A percentile compares a stretch with the other conserved stretches of the same genome.
Evolutionary conservation across 805 yeast genomes (phyloP).

Genomic region (Spathaspora arborariae): DNA sequence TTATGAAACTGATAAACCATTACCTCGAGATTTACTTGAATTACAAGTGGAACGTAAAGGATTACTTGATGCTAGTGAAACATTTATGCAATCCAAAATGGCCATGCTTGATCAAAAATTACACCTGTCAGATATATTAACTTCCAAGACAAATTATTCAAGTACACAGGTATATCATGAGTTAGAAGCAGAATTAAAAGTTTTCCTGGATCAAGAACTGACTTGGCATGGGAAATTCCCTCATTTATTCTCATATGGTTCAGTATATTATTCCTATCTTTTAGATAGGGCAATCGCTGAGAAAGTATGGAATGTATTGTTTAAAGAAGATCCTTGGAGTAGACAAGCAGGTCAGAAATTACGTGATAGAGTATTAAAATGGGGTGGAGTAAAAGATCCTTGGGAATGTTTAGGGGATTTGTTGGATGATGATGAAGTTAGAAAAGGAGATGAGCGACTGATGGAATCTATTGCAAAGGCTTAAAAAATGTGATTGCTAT

Average conservation of each 20-base stretch:
- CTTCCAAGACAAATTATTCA: background rate
- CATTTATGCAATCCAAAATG: conserved; percentile 84
- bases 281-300: conserved; percentile 92
- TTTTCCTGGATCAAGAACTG: conserved; percentile 66
- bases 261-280: conserved; percentile 87
- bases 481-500: too few relatives aligned
- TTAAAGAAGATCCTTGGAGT: conserved; percentile 65
- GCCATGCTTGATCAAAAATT: conserved; percentile 82
- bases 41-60: conserved; percentile 49
- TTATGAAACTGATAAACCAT: conserved; percentile 57
- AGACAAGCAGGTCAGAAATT: conserved; percentile 74
- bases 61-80: conserved; percentile 63
- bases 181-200: conserved; percentile 53
- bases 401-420: conserved; percentile 83
- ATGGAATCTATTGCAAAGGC: conserved; percentile 41
- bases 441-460: conserved; percentile 65
- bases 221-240: conserved; percentile 95
- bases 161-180: conserved; percentile 62
- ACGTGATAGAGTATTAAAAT: conserved; percentile 63
- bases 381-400: conserved; percentile 94
- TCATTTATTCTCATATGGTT: conserved; percentile 89
- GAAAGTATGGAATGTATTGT: conserved; percentile 73
- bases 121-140: conserved; percentile 35
- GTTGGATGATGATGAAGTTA: conserved; percentile 57
- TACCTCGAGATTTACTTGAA: conserved; percentile 49